A percentile compares a stretch with the other conserved stretches of the same genome.
Conservation (phyloP, 2,329 filamentous ascomycete species). For the Ophiocordyceps australis region DNA sequence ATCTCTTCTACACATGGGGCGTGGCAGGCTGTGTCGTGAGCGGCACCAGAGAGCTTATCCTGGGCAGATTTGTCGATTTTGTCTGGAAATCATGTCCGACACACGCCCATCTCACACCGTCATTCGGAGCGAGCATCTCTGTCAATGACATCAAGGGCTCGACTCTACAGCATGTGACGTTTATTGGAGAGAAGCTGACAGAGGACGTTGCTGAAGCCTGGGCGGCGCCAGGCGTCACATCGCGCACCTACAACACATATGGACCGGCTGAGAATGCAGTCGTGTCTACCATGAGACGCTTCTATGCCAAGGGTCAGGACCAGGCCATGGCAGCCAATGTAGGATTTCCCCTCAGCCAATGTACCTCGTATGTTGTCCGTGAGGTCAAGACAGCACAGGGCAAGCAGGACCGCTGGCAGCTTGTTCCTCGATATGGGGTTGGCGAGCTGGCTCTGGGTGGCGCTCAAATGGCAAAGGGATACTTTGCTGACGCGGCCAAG, state of each 20-base stretch:
- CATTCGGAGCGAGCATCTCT: slow-evolving; percentile 35
- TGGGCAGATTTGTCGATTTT: slow-evolving; percentile 31
- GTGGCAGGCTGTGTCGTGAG: slow-evolving; percentile 42
- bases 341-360: slow-evolving; percentile 7
- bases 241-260: slow-evolving; percentile 8
- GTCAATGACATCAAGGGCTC: slow-evolving; percentile 12
- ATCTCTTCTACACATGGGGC: slow-evolving; percentile 45
- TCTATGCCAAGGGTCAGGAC: slow-evolving; percentile 5
- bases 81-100: slow-evolving; percentile 31
- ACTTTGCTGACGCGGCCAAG: slow-evolving; percentile 5
- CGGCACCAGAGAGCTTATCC: slow-evolving; percentile 34
- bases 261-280: slow-evolving; percentile 10
- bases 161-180: slow-evolving; percentile 37
- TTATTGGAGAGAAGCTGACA: slow-evolving; percentile 42
- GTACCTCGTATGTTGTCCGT: slow-evolving; percentile 6
- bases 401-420: slow-evolving; percentile 4
- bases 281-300: slow-evolving; percentile 9
- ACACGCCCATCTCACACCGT: slow-evolving; percentile 43
- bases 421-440: slow-evolving; percentile 34
- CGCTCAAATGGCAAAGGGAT: slow-evolving; percentile 18
- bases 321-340: slow-evolving; percentile 7
- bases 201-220: slow-evolving; percentile 36
- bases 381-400: slow-evolving; percentile 1
- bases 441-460: slow-evolving; percentile 46
- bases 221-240: slow-evolving; percentile 19